Evolutionary conservation across 169 alveolate species (phyloP).

Genomic region (Theileria annulata): DNA sequence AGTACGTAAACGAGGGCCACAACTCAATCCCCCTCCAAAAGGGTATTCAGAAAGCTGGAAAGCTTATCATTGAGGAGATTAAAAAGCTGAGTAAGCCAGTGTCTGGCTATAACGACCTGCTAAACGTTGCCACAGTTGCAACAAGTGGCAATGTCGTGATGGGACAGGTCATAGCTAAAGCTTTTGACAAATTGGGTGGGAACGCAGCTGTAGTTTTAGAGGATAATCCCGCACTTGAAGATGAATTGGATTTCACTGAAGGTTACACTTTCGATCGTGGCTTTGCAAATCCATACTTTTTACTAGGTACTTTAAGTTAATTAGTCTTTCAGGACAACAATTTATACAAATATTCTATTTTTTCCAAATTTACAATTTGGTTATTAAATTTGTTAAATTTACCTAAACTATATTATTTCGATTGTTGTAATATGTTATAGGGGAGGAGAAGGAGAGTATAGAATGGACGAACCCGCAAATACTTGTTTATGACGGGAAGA

Average conservation of each 20-base stretch:
- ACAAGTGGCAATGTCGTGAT: slow-evolving; percentile 84
- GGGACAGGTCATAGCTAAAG: slow-evolving; percentile 86
- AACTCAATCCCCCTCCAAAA: slow-evolving; percentile 84
- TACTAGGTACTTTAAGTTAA: slow-evolving; percentile 15
- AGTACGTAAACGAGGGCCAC: slow-evolving; percentile 85
- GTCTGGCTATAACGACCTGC: slow-evolving; percentile 78
- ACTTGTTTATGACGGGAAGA: slow-evolving; percentile 81
- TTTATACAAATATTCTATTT: no score
- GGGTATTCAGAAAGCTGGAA: slow-evolving; percentile 84
- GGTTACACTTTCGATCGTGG: slow-evolving; percentile 88
- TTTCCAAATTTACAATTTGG: no score
- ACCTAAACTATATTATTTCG: no score
- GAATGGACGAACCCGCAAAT: slow-evolving; percentile 81
- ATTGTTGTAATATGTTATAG: no score
- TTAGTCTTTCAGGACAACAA: no score
- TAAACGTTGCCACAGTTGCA: slow-evolving; percentile 86
- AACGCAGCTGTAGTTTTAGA: slow-evolving; percentile 86
- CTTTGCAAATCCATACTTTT: slow-evolving; percentile 84
- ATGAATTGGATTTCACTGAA: slow-evolving; percentile 84
- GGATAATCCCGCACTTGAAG: slow-evolving; percentile 86
- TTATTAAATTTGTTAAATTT: no score
- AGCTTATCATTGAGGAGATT: slow-evolving; percentile 81
- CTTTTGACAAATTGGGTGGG: slow-evolving; percentile 84
- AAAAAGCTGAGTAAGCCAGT: slow-evolving; percentile 81
- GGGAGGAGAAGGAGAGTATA: slow-evolving; percentile 83